Percentiles rank a stretch among this genome's conserved stretches.
Conservation (phyloP, 306 rosid species). For the Pachyrhizus erosus region DNA sequence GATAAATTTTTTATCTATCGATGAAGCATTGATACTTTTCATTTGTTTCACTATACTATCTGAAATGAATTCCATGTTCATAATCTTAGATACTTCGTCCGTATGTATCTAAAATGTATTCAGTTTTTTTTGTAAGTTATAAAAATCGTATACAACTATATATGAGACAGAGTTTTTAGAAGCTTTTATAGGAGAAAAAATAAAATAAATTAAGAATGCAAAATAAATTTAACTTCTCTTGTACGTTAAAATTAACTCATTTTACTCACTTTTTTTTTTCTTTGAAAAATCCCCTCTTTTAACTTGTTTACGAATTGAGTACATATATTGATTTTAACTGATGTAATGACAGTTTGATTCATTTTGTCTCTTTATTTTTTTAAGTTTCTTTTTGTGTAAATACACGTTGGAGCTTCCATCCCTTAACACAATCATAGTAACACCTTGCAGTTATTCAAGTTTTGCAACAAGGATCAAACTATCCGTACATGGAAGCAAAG, state of each 20-base stretch:
- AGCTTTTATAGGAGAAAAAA: background rate
- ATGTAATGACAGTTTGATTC: background rate
- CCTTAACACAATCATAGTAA: background rate
- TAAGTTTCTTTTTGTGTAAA: background rate
- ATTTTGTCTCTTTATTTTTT: background rate
- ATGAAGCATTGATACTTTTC: background rate
- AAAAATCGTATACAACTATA: background rate
- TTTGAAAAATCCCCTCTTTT: background rate
- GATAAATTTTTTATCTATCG: background rate
- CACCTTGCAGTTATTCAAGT: slow-evolving; percentile 32
- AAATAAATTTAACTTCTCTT: no score
- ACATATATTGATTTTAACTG: background rate
- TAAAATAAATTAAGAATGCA: no score
- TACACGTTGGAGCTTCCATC: background rate
- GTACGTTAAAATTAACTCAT: background rate
- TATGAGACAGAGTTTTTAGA: background rate
- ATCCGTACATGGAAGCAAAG: slow-evolving; percentile 69
- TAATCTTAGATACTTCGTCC: no score
- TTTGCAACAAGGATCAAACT: slow-evolving; percentile 48
- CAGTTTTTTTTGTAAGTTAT: no score
- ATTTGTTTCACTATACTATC: no score
- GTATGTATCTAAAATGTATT: no score
- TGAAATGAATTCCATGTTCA: no score
- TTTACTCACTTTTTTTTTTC: background rate
- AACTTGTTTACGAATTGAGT: background rate